A percentile compares a stretch with the other conserved stretches of the same genome.
Conservation (phyloP, 805 yeast genomes). For the Henningerozyma blattae region DNA sequence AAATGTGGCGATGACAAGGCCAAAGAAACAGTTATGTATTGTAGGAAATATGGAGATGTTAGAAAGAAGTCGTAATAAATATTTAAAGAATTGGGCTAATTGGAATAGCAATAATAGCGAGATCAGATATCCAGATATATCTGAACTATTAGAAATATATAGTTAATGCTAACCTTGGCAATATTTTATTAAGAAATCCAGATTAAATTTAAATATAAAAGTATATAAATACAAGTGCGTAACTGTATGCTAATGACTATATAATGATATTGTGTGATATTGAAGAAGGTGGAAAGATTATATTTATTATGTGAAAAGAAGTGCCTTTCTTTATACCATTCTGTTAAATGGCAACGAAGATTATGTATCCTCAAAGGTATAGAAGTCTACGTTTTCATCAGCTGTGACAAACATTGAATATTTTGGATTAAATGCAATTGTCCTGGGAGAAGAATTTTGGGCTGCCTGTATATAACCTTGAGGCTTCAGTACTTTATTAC, state of each 20-base stretch:
- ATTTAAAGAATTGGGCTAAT: slow-evolving; percentile 51
- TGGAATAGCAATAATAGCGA: slow-evolving; percentile 62
- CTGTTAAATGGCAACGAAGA: no score
- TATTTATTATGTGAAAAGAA: no score
- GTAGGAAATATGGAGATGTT: slow-evolving; percentile 79
- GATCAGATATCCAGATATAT: slow-evolving; percentile 51
- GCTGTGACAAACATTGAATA: slow-evolving; percentile 28
- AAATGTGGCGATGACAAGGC: slow-evolving; percentile 89
- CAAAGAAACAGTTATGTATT: slow-evolving; percentile 72
- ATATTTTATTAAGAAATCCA: not conserved
- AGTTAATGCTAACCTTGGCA: not conserved
- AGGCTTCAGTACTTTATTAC: slow-evolving; percentile 17
- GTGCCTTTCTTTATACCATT: no score
- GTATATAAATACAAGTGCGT: no score
- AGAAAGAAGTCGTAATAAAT: slow-evolving; percentile 28
- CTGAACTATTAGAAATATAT: slow-evolving; percentile 19
- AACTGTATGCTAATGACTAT: no score
- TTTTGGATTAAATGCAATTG: slow-evolving; percentile 30
- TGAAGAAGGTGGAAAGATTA: no score
- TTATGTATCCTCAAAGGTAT: slow-evolving; percentile 16
- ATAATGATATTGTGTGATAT: no score
- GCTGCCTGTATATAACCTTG: slow-evolving; percentile 19
- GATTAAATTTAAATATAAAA: no score
- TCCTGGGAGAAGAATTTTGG: slow-evolving; percentile 28
- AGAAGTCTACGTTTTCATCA: slow-evolving; percentile 27